phyloP scores from a whole-genome alignment of 306 rosid species.

The Leucaena leucocephala region DNA sequence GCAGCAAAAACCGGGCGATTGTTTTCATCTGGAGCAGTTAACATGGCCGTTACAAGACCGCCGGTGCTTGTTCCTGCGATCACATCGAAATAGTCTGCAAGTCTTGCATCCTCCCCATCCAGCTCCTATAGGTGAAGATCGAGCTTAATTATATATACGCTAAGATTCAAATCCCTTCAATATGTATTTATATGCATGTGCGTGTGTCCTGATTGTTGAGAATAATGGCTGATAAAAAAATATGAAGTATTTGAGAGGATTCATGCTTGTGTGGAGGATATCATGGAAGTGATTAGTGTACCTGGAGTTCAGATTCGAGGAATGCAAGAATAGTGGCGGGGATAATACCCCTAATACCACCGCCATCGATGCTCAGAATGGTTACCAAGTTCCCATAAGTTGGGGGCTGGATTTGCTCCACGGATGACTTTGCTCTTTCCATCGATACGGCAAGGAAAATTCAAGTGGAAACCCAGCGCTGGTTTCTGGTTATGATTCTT shows the following conservation, averaged over 20 bases:
- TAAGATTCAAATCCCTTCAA: background rate
- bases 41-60: constrained; percentile 67
- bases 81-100: constrained; percentile 75
- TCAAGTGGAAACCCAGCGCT: too few relatives aligned
- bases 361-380: constrained; percentile 82
- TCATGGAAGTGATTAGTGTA: background rate
- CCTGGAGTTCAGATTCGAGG: constrained; percentile 75
- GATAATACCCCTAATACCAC: constrained; percentile 79
- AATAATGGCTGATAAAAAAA: background rate
- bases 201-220: background rate
- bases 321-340: constrained; percentile 63
- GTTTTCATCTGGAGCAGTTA: constrained; percentile 54
- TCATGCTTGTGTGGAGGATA: background rate
- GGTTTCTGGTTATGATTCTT: too few relatives aligned
- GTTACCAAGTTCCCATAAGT: constrained; percentile 66
- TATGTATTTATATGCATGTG: background rate
- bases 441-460: too few relatives aligned
- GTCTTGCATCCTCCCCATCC: constrained; percentile 69
- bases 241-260: background rate
- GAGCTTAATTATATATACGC: background rate
- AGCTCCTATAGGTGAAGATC: constrained; percentile 40
- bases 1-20: constrained; percentile 60
- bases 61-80: constrained; percentile 78
- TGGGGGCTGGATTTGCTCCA: constrained; percentile 54
- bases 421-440: constrained; percentile 41